Conservation (phyloP, 2,329 filamentous ascomycete species). For the Fusarium coffeatum region DNA sequence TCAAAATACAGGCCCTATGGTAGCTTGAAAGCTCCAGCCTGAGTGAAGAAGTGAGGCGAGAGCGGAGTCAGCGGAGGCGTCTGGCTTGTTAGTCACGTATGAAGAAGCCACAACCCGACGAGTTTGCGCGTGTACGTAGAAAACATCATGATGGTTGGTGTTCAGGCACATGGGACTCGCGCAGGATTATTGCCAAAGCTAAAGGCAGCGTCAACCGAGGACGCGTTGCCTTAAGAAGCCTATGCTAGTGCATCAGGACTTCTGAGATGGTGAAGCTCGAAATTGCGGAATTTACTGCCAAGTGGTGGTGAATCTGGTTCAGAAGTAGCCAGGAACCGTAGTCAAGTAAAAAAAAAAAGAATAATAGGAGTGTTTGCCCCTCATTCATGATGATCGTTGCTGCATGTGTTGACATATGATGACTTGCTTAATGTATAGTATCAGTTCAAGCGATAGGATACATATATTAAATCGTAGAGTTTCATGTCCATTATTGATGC, state of each 20-base stretch:
- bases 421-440: not conserved
- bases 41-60: constrained; percentile 47
- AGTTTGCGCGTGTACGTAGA: constrained; percentile 37
- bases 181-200: constrained; percentile 36
- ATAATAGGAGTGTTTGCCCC: constrained; percentile 35
- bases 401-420: not conserved
- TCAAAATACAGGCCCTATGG: constrained; percentile 62
- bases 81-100: constrained; percentile 34
- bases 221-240: constrained; percentile 36
- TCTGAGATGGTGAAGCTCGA: constrained; percentile 43
- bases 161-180: constrained; percentile 39
- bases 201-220: constrained; percentile 38
- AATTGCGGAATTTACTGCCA: constrained; percentile 44
- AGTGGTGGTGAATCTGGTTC: constrained; percentile 45
- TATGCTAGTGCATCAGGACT: constrained; percentile 47
- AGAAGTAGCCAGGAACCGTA: constrained; percentile 41
- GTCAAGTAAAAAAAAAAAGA: constrained; percentile 40
- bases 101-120: constrained; percentile 36
- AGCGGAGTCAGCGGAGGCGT: constrained; percentile 40
- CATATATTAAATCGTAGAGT: not conserved
- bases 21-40: constrained; percentile 76
- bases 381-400: constrained; percentile 26
- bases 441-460: not conserved
- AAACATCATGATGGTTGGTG: constrained; percentile 44
- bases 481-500: not conserved